These are phyloP conservation scores for Apophysomyces variabilis DNA, from an alignment of 371 early-diverging fungal species.

Conservation along the genomic window DNA sequence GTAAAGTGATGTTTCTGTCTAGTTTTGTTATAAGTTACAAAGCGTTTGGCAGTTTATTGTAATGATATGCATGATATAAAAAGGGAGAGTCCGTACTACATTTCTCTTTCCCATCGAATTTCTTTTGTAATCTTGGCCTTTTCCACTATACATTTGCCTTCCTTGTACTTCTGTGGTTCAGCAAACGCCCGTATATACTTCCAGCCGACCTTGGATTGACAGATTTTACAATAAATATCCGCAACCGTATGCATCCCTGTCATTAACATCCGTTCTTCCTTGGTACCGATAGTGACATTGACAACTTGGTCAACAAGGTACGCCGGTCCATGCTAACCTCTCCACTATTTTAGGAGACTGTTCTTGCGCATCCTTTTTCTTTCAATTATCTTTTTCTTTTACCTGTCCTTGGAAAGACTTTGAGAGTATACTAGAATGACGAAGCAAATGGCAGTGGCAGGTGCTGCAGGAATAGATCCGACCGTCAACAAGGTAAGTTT, in stretches of 20 bases:
- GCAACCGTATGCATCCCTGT: slow-evolving; percentile 83
- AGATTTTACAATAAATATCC: slow-evolving; percentile 72
- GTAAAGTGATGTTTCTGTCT: too few species aligned
- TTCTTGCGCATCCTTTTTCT: neutral
- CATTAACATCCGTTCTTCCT: slow-evolving; percentile 73
- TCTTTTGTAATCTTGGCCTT: slow-evolving; percentile 61
- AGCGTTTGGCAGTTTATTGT: too few species aligned
- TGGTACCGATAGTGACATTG: slow-evolving; percentile 63
- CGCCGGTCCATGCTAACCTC: slow-evolving; percentile 63
- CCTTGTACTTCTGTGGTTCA: slow-evolving; percentile 81
- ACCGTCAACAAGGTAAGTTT: slow-evolving; percentile 15
- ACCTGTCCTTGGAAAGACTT: slow-evolving; percentile 29
- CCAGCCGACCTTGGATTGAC: slow-evolving; percentile 80
- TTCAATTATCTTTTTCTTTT: neutral
- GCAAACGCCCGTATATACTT: slow-evolving; percentile 66
- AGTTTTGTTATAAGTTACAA: too few species aligned
- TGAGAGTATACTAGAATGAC: slow-evolving; percentile 27
- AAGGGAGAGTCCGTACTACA: neutral
- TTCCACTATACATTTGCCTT: slow-evolving; percentile 79
- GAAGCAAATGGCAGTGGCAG: slow-evolving; percentile 27
- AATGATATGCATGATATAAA: too few species aligned
- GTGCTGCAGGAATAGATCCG: slow-evolving; percentile 27
- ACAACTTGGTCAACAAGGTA: slow-evolving; percentile 71
- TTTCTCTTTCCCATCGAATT: slow-evolving; percentile 38
- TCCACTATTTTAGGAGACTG: neutral